Percentiles rank a stretch among this genome's conserved stretches.
phyloP scores from a whole-genome alignment of 2,329 filamentous ascomycete species.

The Fusarium transvaalense region DNA sequence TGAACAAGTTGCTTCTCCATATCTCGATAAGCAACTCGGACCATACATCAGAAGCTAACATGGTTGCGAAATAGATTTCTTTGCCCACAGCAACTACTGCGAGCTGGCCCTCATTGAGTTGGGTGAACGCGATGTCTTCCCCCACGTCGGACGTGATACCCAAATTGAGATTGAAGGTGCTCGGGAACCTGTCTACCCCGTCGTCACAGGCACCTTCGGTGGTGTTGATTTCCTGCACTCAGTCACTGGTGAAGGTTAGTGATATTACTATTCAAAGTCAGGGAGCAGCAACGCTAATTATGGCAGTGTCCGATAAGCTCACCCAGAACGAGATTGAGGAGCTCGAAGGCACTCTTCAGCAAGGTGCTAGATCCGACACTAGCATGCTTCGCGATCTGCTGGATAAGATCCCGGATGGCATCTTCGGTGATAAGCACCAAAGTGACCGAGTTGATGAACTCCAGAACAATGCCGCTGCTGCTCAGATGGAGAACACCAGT shows the following conservation, averaged over 20 bases:
- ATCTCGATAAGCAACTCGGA: not conserved
- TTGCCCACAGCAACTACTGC: slow-evolving; percentile 93
- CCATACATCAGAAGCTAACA: slow-evolving; percentile 21
- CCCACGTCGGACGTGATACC: slow-evolving; percentile 85
- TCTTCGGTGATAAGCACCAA: slow-evolving; percentile 82
- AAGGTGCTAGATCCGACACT: slow-evolving; percentile 72
- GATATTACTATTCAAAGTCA: not conserved
- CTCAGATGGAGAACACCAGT: slow-evolving; percentile 79
- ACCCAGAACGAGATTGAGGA: slow-evolving; percentile 92
- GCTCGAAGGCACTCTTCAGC: slow-evolving; percentile 83
- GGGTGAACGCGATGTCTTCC: slow-evolving; percentile 84
- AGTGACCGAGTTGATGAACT: slow-evolving; percentile 83
- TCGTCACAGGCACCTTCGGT: slow-evolving; percentile 92
- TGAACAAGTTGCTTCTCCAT: not conserved
- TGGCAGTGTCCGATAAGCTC: slow-evolving; percentile 83
- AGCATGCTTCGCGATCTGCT: slow-evolving; percentile 84
- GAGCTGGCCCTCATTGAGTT: slow-evolving; percentile 90
- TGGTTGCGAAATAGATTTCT: slow-evolving; percentile 71
- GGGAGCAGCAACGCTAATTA: slow-evolving; percentile 27
- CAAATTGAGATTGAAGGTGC: slow-evolving; percentile 76
- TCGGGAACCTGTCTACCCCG: slow-evolving; percentile 76
- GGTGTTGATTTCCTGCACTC: slow-evolving; percentile 95
- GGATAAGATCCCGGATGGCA: slow-evolving; percentile 82
- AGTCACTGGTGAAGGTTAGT: slow-evolving; percentile 75
- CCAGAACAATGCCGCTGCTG: slow-evolving; percentile 78